A percentile compares a stretch with the other conserved stretches of the same genome.
Evolutionary conservation across 176 grass and related monocot genomes (phyloP).

Genomic region (Carex kokanica): DNA sequence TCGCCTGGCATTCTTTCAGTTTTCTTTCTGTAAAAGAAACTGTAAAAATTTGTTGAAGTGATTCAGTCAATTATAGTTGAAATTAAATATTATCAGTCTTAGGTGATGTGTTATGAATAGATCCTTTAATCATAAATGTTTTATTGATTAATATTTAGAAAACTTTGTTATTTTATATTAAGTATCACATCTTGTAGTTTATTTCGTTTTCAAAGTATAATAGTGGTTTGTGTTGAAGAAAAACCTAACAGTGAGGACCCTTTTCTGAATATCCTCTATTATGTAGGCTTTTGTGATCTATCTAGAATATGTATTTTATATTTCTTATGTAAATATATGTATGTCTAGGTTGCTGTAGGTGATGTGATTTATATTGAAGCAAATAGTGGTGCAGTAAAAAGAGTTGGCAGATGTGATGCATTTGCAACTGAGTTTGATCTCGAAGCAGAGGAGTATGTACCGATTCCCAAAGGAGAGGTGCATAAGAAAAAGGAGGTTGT

Average conservation of each 20-base stretch:
- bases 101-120: background rate
- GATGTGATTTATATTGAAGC: slow-evolving; percentile 99
- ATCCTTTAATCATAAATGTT: background rate
- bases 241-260: background rate
- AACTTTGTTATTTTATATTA: background rate
- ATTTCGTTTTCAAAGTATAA: background rate
- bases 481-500: slow-evolving; percentile 98
- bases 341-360: slow-evolving; percentile 68
- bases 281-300: background rate
- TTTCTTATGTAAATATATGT: slow-evolving; percentile 15
- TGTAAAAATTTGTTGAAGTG: background rate
- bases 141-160: background rate
- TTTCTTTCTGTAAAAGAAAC: slow-evolving; percentile 4
- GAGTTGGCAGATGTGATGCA: slow-evolving; percentile 98
- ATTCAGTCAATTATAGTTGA: background rate
- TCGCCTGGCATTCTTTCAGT: background rate
- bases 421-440: slow-evolving; percentile 98
- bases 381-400: slow-evolving; percentile 96
- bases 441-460: slow-evolving; percentile 98
- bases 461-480: slow-evolving; percentile 96
- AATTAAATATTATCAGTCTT: background rate
- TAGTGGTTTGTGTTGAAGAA: background rate
- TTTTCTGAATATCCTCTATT: background rate
- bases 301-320: background rate
- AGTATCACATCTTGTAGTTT: background rate